Evolutionary conservation across 192 early-diverging fungal species (phyloP), one percentile per base, ranked within the genome.

Genomic region (Podila verticillata): DNA sequence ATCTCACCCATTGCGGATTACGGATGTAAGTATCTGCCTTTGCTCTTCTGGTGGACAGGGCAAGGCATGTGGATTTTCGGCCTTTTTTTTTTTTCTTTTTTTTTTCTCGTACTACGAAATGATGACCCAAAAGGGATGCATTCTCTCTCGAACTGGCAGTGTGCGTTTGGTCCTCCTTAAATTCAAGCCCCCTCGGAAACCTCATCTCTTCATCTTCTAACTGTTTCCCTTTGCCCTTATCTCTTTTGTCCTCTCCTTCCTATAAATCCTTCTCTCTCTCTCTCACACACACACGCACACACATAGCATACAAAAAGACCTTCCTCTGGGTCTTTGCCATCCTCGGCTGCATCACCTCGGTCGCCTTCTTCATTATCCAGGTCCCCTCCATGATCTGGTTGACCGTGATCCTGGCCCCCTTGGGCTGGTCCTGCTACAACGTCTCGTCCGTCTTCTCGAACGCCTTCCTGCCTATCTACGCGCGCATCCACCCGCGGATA

Each of bases 371-470:
- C 57, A 36, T 72, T 13, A 62, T 80, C 57, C 69, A 65, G 15
- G 44, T 49, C 1, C 69, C 65, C 1, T 68, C 69, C 1, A 48
- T 51, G 31, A 68, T 80, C 34, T 72, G 70, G 77, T 8, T 80
- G 39, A 49, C 66, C 12, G 26, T 62, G 7, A 19, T 80, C 17
- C 61, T 80, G 0, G 66, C 77, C 17, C 70, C 77, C 3, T 20
- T 80, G 7, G 77, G 68, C 32, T 84, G 74, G 64, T 57, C 87
- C 12, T 83, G 70, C 28, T 87, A 84, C 59, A 87, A 87, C 44
- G 68, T 79, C 10, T 81, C 80, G 0, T 74, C 75, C 57, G 86
- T 88, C n/a, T 88, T 89, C 64, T 88, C 83, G 3, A 78, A 84
- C 19, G 82, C 85, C n/a, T 88, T 88, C 49, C 48, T 89, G 28